phyloP scores from a whole-genome alignment of 1,139 yeast species.

The Suhomyces yuchorum region DNA sequence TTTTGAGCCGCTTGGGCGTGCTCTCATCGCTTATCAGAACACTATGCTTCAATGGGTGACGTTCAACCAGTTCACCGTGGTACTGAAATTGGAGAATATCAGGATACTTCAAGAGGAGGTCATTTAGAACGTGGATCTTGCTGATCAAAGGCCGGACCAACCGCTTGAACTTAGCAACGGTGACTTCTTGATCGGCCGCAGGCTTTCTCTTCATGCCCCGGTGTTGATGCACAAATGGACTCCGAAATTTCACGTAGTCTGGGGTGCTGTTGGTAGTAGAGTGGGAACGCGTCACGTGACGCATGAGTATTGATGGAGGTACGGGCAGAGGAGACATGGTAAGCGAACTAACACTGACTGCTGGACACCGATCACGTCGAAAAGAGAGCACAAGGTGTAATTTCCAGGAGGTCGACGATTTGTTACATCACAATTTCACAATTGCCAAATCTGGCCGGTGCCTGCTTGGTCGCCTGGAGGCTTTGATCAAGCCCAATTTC shows the following conservation, averaged over 20 bases:
- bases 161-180: slow-evolving; percentile 34
- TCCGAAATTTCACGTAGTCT: background rate
- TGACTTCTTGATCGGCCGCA: slow-evolving; percentile 4
- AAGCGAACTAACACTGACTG: too few species aligned
- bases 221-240: background rate
- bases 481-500: too few species aligned
- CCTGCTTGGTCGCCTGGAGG: too few species aligned
- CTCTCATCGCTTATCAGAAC: background rate
- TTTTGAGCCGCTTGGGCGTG: background rate
- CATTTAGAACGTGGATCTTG: slow-evolving; percentile 39
- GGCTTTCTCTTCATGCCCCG: slow-evolving; percentile 6
- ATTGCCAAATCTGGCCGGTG: too few species aligned
- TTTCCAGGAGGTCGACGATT: too few species aligned
- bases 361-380: too few species aligned
- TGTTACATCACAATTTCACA: too few species aligned
- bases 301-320: too few species aligned
- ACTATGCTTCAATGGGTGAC: background rate
- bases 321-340: background rate
- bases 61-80: background rate
- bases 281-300: background rate
- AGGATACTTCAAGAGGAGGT: slow-evolving; percentile 29
- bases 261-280: background rate
- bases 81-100: slow-evolving; percentile 10
- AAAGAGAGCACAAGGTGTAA: too few species aligned
- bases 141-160: slow-evolving; percentile 40